Conservation (phyloP, 2,329 filamentous ascomycete species). For the Xylariaceae sp. region DNA sequence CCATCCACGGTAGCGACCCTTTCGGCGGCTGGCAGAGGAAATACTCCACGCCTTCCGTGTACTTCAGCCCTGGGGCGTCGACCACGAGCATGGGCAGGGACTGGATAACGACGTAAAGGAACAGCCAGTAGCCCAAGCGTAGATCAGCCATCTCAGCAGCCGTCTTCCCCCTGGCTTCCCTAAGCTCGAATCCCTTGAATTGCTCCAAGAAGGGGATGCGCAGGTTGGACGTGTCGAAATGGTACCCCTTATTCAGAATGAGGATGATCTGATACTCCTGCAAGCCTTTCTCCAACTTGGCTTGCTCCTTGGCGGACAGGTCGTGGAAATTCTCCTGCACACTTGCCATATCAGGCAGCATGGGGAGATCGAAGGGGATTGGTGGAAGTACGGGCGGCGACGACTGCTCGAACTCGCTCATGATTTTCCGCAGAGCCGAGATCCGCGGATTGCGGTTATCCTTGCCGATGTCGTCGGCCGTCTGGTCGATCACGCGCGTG, state of each 20-base stretch:
- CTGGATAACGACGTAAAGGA: slow-evolving; percentile 74
- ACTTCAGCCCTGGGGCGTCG: slow-evolving; percentile 66
- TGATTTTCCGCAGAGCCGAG: slow-evolving; percentile 69
- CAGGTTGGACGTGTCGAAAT: slow-evolving; percentile 62
- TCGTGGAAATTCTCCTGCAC: slow-evolving; percentile 61
- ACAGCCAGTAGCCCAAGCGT: slow-evolving; percentile 74
- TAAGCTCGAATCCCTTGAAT: slow-evolving; percentile 68
- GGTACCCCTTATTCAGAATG: slow-evolving; percentile 76
- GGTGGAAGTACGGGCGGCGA: slow-evolving; percentile 87
- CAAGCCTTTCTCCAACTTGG: slow-evolving; percentile 66
- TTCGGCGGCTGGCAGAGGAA: slow-evolving; percentile 75
- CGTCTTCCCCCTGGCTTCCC: slow-evolving; percentile 60
- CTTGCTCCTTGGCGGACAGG: slow-evolving; percentile 68
- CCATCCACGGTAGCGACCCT: slow-evolving; percentile 69
- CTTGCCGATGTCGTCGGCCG: slow-evolving; percentile 51
- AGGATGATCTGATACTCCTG: slow-evolving; percentile 74
- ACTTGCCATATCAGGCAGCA: slow-evolving; percentile 64
- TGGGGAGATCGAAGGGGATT: slow-evolving; percentile 83
- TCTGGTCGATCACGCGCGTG: slow-evolving; percentile 69
- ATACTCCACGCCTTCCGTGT: slow-evolving; percentile 71
- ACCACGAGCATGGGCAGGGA: slow-evolving; percentile 72
- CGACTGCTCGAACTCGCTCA: slow-evolving; percentile 85
- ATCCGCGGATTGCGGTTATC: slow-evolving; percentile 56
- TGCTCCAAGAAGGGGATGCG: slow-evolving; percentile 61
- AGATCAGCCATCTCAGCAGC: slow-evolving; percentile 66